phyloP scores from a whole-genome alignment of 2,329 filamentous ascomycete genomes.

The Westerdykella aurantiaca region DNA sequence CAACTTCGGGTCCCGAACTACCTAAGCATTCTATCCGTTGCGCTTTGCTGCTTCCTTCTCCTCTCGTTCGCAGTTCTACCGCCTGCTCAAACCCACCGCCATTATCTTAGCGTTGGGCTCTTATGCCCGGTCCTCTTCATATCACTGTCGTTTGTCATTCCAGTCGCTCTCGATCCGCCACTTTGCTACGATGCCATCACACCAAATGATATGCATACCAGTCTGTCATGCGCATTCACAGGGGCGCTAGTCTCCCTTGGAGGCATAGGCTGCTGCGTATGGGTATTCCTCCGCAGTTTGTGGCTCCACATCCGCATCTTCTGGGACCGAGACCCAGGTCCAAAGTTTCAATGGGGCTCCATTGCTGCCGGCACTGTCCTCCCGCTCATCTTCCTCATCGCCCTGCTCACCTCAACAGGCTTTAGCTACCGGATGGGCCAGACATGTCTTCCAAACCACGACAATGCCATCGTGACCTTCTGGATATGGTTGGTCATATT shows the following conservation, averaged over 20 bases:
- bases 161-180: slow-evolving; percentile 64
- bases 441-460: slow-evolving; percentile 32
- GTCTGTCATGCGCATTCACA: slow-evolving; percentile 70
- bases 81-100: slow-evolving; percentile 75
- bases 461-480: slow-evolving; percentile 31
- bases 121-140: slow-evolving; percentile 65
- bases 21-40: slow-evolving; percentile 65
- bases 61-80: slow-evolving; percentile 73
- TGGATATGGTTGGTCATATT: slow-evolving; percentile 37
- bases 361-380: slow-evolving; percentile 27
- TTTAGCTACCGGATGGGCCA: slow-evolving; percentile 38
- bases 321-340: slow-evolving; percentile 31
- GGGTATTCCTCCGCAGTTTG: slow-evolving; percentile 46
- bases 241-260: slow-evolving; percentile 73
- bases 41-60: slow-evolving; percentile 67
- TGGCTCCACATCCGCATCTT: slow-evolving; percentile 38
- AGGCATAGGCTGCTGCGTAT: slow-evolving; percentile 72
- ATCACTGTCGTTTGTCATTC: slow-evolving; percentile 80
- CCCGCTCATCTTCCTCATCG: slow-evolving; percentile 26
- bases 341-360: slow-evolving; percentile 24
- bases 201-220: slow-evolving; percentile 73
- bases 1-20: slow-evolving; percentile 59
- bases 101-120: slow-evolving; percentile 79
- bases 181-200: slow-evolving; percentile 82
- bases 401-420: slow-evolving; percentile 26